Base-by-base conservation (phyloP, 305 asterid species). In the Galium porrigens region DNA sequence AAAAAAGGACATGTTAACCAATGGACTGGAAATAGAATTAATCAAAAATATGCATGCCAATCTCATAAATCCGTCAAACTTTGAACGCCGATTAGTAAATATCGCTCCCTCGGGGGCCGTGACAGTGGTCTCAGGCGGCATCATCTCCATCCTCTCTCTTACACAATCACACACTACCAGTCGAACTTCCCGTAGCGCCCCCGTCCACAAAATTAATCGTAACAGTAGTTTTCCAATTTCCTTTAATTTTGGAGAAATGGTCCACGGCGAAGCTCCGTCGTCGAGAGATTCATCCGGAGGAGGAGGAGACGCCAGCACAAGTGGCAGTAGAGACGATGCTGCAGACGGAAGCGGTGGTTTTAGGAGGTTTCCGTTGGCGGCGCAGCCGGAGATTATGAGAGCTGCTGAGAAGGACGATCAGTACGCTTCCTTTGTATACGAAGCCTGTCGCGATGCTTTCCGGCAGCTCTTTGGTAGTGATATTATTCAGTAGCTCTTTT, bases 371-470 rank as follows among this genome's bases (percentile, higher is more conserved):
- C 94, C 94, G 0, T 53, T 79, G 74, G 97, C 97, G 56, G 96
- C 95, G 64, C 97, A 84, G 77, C 97, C 99, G 15, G 99, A 92
- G 71, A 73, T 92, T 52, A 92, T 92, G 97, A 83, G 99, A 73
- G 96, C 99, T 0, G 99, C 99, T 5, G 96, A 92, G 85, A 92
- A 92, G 73, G 99, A 92, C 66, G 99, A 92, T 36, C 97, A 92
- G 78, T 92, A 87, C 74, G 96, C 99, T 33, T 87, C 96, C 69
- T 92, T 85, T 65, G 91, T 92, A 53, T 80, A 87, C 72, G 99
- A 92, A 72, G 95, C 99, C 46, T 92, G 99, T 82, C 95, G 99
- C 51, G 99, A 89, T 61, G 94, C 97, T 68, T 89, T 92, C 77
- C 97, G 99, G 74, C 99, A 92, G 72, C 89, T 92, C 71, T 92